A percentile compares a stretch with the other conserved stretches of the same genome.
phyloP scores from a whole-genome alignment of 2,329 filamentous ascomycete species.

The Pseudocercospora cruenta region DNA sequence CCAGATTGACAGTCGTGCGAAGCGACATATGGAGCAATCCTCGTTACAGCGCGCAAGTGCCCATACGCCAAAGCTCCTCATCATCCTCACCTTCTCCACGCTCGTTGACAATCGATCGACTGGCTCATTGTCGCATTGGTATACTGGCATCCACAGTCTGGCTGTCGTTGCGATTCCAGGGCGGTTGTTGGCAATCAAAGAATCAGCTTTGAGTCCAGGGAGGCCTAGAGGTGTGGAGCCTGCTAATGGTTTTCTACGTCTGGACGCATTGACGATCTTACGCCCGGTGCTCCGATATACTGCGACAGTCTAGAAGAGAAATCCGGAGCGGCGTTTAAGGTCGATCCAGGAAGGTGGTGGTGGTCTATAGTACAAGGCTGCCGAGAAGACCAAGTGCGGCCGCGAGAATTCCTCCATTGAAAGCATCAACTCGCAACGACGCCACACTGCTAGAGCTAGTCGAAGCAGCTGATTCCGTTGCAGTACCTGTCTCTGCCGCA shows the following conservation, averaged over 20 bases:
- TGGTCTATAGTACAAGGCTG: background rate
- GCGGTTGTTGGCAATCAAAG: too few relatives aligned
- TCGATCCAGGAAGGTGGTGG: background rate
- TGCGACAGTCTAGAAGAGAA: background rate
- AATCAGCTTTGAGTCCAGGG: background rate
- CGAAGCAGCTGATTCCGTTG: conserved; percentile 15
- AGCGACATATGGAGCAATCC: background rate
- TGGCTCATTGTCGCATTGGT: background rate
- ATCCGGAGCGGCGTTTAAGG: background rate
- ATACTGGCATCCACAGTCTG: background rate
- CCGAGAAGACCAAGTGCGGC: background rate
- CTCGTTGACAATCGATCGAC: background rate
- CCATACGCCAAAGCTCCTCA: background rate
- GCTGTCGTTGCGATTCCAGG: background rate
- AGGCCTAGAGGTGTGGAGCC: too few relatives aligned
- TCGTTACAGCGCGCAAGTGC: background rate
- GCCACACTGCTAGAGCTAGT: conserved; percentile 16
- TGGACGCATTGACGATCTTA: background rate
- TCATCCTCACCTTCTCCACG: background rate
- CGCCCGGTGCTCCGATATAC: background rate
- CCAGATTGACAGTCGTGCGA: background rate
- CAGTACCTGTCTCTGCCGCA: conserved; percentile 7
- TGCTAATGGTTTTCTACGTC: background rate
- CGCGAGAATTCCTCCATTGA: background rate
- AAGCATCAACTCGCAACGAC: background rate